Evolutionary conservation across 495 filamentous ascomycete genomes (phyloP), one percentile per base, ranked within the genome.

Genomic region (Tuber indicum): DNA sequence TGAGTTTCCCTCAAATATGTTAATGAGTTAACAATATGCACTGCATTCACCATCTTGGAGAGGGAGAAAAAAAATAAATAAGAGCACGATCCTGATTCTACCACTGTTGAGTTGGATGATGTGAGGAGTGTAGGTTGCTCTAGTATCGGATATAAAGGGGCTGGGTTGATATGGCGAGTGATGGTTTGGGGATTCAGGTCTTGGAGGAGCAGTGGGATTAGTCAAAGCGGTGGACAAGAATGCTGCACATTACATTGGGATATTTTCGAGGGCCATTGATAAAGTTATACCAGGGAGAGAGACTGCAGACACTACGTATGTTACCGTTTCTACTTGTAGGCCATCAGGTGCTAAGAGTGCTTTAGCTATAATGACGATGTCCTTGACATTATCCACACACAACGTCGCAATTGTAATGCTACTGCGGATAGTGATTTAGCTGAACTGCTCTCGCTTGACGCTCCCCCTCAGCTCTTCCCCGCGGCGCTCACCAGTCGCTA

Each of bases 361-460:
- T 41, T 7, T 79, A 94, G 92, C 58, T 98, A 96, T 87, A 98
- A 98, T 84, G 94, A 97, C 80, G 96, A 99, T 84, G 96, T 99
- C 23, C 88, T 99, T 41, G 96, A 99, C 85, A 92, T 98, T 43
- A 93, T 99, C 79, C 94, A 97, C 90, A 92, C 92, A 14, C 93
- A 96, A 84, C 91, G 96, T 78, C 89, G 92, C 75, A 92, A 91
- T 83, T 91, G 94, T 74, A 99, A 98, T 83, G 90, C 92, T 75
- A 89, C 90, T 43, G 91, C 94, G 76, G 86, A 89, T 8, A 85
- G 87, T 26, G 72, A 87, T 12, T 70, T 42, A 32, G 73, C 75
- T 21, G 80, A 84, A 26, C 85, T 86, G 39, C 86, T 80, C 32
- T 84, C 85, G 3, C 83, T 84, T 17, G 81, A 82, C 26, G 75